Percentiles rank a stretch among this genome's conserved stretches.
Evolutionary conservation across 805 yeast species (phyloP).

Genomic region (Saturnispora saitoi): DNA sequence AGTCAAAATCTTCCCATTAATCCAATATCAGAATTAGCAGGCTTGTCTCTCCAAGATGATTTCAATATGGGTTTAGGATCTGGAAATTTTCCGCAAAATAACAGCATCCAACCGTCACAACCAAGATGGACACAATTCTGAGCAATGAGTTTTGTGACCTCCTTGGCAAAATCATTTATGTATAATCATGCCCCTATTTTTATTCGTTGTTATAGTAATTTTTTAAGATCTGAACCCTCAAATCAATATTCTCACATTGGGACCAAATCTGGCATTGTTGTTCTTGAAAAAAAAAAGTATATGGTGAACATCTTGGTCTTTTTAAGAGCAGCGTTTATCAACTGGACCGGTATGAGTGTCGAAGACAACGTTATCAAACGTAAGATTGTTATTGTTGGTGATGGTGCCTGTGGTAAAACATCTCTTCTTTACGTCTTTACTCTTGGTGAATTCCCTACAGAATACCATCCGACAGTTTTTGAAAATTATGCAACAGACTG

Average conservation of each 20-base stretch:
- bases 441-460: conserved; percentile 85
- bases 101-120: not conserved
- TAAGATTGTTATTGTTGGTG: conserved; percentile 86
- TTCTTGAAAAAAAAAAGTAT: not conserved
- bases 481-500: conserved; percentile 93
- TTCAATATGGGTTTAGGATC: not conserved
- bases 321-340: not conserved
- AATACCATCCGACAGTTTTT: conserved; percentile 88
- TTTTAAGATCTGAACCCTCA: not conserved
- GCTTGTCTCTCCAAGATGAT: not conserved
- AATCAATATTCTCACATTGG: not conserved
- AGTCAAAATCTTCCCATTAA: not conserved
- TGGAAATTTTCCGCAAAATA: not conserved
- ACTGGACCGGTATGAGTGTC: conserved; percentile 1
- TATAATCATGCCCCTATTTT: not conserved
- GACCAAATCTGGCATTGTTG: not conserved
- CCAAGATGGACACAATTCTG: not conserved
- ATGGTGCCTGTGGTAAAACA: conserved; percentile 93
- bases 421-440: conserved; percentile 87
- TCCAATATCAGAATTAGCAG: not conserved
- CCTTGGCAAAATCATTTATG: not conserved
- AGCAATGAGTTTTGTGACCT: not conserved
- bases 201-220: not conserved
- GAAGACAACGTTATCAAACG: conserved; percentile 40
- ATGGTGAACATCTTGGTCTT: not conserved